A percentile compares a stretch with the other conserved stretches of the same genome.
Evolutionary conservation across 2,329 filamentous ascomycete genomes (phyloP).

Genomic region (Westerdykella sp.): DNA sequence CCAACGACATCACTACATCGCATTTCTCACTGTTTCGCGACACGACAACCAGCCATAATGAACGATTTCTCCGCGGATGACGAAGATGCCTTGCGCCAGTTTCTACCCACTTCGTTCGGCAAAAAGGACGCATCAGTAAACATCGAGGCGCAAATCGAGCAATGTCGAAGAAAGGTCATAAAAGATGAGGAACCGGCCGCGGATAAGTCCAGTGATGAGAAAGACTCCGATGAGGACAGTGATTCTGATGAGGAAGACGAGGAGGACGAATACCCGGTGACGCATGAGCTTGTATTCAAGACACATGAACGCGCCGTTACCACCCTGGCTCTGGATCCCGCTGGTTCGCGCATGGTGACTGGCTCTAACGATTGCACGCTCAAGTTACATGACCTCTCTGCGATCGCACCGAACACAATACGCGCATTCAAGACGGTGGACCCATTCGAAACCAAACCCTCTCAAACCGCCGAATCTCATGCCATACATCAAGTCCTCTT

Average conservation of each 20-base stretch:
- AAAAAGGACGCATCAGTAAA: slow-evolving; percentile 70
- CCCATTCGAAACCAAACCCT: slow-evolving; percentile 68
- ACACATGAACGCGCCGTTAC: slow-evolving; percentile 88
- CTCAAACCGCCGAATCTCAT: slow-evolving; percentile 72
- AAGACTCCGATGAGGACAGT: slow-evolving; percentile 39
- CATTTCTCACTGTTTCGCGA: no score
- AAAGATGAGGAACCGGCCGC: slow-evolving; percentile 25
- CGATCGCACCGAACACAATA: slow-evolving; percentile 91
- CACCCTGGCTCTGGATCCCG: slow-evolving; percentile 73
- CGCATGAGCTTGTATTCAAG: slow-evolving; percentile 87
- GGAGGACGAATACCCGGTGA: slow-evolving; percentile 82
- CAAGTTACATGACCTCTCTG: slow-evolving; percentile 90
- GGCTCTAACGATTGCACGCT: slow-evolving; percentile 85
- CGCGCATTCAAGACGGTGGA: slow-evolving; percentile 91
- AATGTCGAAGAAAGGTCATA: slow-evolving; percentile 58
- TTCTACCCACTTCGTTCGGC: slow-evolving; percentile 77
- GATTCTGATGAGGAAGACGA: slow-evolving; percentile 55
- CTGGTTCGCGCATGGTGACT: slow-evolving; percentile 79
- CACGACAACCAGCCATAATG: background rate
- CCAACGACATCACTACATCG: no score
- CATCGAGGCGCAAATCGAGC: slow-evolving; percentile 73
- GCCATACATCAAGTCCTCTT: slow-evolving; percentile 82
- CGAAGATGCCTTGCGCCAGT: slow-evolving; percentile 67
- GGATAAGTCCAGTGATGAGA: slow-evolving; percentile 23
- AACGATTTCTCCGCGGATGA: slow-evolving; percentile 30